Percentiles rank a stretch among this genome's conserved stretches.
These are phyloP conservation scores for Xanthoconium purpureum DNA, from an alignment of 768 basidiomycete genomes.

Conservation along the genomic window DNA sequence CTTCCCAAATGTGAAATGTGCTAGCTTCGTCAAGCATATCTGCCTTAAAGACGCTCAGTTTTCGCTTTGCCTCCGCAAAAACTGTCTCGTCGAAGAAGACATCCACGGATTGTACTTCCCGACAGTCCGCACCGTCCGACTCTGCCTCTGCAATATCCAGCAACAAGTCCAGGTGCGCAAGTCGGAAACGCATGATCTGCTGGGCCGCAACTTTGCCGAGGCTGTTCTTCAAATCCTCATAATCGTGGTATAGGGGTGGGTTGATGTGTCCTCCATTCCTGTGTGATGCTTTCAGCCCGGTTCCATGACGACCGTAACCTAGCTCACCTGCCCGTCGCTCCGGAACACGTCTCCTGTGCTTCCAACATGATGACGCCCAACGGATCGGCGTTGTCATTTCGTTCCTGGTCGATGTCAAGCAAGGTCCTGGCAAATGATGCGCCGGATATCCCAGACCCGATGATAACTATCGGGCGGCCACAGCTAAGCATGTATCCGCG, in stretches of 20 bases:
- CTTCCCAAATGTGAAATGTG: conserved; percentile 27
- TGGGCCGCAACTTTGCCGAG: conserved; percentile 40
- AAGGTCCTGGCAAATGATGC: conserved; percentile 41
- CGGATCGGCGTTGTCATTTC: conserved; percentile 12
- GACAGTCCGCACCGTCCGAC: conserved; percentile 25
- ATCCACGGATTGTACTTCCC: conserved; percentile 34
- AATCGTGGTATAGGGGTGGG: conserved; percentile 47
- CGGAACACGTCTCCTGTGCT: conserved; percentile 55
- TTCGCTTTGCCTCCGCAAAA: conserved; percentile 40
- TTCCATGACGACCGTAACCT: neutral
- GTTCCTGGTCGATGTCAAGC: conserved; percentile 29
- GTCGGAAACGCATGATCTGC: conserved; percentile 40
- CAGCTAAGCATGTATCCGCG: neutral
- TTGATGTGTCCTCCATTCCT: conserved; percentile 55
- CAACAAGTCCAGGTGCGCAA: conserved; percentile 36
- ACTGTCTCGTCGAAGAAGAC: conserved; percentile 31
- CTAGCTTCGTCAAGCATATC: conserved; percentile 52
- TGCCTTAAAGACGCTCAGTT: conserved; percentile 41
- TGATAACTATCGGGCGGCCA: conserved; percentile 35
- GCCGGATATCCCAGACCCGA: conserved; percentile 55
- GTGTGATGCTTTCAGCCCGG: neutral
- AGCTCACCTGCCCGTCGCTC: conserved; percentile 49
- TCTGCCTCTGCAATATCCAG: conserved; percentile 31
- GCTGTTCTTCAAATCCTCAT: conserved; percentile 35
- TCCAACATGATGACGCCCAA: conserved; percentile 54